A percentile compares a stretch with the other conserved stretches of the same genome.
Evolutionary conservation across 2,329 filamentous ascomycete genomes (phyloP).

Genomic region (Ophiosphaerella narmari): DNA sequence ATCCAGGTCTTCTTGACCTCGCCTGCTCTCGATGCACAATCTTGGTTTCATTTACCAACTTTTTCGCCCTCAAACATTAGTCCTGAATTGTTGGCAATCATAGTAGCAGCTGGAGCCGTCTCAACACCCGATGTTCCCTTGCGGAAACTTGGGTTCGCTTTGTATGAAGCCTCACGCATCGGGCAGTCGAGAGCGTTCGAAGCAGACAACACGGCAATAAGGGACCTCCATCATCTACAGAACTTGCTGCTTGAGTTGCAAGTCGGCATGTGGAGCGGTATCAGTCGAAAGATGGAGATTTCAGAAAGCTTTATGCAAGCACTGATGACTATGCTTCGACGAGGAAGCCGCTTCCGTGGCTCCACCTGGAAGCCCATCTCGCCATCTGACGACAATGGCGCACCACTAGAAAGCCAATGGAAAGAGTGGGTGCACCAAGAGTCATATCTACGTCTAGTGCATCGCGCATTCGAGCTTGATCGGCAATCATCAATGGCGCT

Average conservation of each 20-base stretch:
- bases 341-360: conserved; percentile 63
- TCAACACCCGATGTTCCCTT: conserved; percentile 61
- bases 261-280: conserved; percentile 63
- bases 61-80: conserved; percentile 61
- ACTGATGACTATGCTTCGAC: conserved; percentile 60
- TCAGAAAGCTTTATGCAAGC: conserved; percentile 62
- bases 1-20: conserved; percentile 64
- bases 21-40: conserved; percentile 61
- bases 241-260: conserved; percentile 57
- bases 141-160: conserved; percentile 62
- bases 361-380: conserved; percentile 59
- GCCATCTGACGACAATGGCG: conserved; percentile 60
- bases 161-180: conserved; percentile 55
- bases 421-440: conserved; percentile 66
- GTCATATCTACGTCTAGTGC: conserved; percentile 70
- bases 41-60: conserved; percentile 66
- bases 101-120: conserved; percentile 65
- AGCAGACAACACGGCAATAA: conserved; percentile 55
- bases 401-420: conserved; percentile 68
- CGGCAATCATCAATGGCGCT: conserved; percentile 70
- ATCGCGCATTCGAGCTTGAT: conserved; percentile 68
- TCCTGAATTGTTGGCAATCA: conserved; percentile 64
- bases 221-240: conserved; percentile 58
- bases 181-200: conserved; percentile 51
- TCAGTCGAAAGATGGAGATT: conserved; percentile 63